Percentiles rank a stretch among this genome's conserved stretches.
These are phyloP conservation scores for Bathelium albidoporum DNA, from an alignment of 495 filamentous ascomycete species.

Conservation along the genomic window DNA sequence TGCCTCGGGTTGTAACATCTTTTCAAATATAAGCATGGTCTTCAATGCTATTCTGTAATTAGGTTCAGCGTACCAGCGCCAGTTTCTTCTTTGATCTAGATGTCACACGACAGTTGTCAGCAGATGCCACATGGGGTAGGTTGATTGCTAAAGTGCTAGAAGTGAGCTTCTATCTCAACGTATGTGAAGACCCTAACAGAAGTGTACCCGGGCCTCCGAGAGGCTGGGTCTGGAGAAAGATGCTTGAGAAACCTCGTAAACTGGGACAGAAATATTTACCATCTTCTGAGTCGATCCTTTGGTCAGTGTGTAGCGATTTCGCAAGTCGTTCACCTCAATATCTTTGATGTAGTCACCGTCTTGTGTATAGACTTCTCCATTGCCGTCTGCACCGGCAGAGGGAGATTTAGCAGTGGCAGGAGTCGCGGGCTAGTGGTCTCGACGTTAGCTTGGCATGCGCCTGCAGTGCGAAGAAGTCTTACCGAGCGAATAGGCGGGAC, in stretches of 20 bases:
- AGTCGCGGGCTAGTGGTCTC: constrained; percentile 23
- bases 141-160: constrained; percentile 55
- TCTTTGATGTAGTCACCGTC: constrained; percentile 97
- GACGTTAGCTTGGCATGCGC: neutral
- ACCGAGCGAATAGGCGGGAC: constrained; percentile 76
- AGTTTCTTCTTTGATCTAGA: constrained; percentile 99
- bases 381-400: constrained; percentile 47
- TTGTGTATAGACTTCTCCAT: constrained; percentile 81
- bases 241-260: constrained; percentile 72
- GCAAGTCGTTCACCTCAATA: constrained; percentile 95
- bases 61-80: constrained; percentile 85
- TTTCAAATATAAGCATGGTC: constrained; percentile 57
- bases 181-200: constrained; percentile 30
- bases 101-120: constrained; percentile 87
- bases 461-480: constrained; percentile 14
- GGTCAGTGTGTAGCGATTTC: constrained; percentile 94
- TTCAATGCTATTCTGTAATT: constrained; percentile 42
- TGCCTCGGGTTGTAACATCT: constrained; percentile 99
- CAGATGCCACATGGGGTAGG: constrained; percentile 83
- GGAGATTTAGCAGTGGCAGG: constrained; percentile 40
- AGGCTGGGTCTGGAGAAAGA: constrained; percentile 25
- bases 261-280: constrained; percentile 73
- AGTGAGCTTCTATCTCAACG: constrained; percentile 73
- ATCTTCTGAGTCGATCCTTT: constrained; percentile 98
- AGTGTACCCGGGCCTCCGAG: constrained; percentile 17